Conservation (phyloP, 2,329 filamentous ascomycete species). For the Fusarium sp. region DNA sequence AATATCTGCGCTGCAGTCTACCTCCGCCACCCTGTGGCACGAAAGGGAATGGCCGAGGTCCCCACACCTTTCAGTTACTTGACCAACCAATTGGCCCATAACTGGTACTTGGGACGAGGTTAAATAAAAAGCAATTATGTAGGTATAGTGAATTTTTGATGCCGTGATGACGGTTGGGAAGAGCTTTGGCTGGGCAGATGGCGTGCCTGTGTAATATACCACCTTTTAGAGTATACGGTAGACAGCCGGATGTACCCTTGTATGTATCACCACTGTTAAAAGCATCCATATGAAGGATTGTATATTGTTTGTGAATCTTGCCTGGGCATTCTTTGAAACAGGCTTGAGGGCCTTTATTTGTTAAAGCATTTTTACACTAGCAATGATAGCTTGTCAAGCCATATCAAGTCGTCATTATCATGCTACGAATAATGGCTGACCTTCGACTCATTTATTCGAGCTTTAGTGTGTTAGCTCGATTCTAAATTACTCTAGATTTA, state of each 20-base stretch:
- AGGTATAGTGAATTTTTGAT: constrained; percentile 9
- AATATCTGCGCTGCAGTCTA: constrained; percentile 97
- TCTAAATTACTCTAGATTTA: neutral
- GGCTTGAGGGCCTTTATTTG: neutral
- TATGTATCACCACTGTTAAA: constrained; percentile 50
- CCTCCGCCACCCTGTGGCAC: constrained; percentile 90
- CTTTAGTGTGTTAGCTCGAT: neutral
- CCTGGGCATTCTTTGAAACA: neutral
- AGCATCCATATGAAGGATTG: constrained; percentile 25
- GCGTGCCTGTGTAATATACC: constrained; percentile 50
- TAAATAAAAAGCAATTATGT: constrained; percentile 55
- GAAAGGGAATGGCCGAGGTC: constrained; percentile 82
- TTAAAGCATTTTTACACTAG: neutral
- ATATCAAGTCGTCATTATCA: no score
- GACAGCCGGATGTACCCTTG: constrained; percentile 47
- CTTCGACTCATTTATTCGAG: neutral
- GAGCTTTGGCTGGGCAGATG: constrained; percentile 41
- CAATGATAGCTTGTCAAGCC: neutral
- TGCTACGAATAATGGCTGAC: neutral
- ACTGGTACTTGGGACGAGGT: constrained; percentile 90
- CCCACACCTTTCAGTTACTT: constrained; percentile 82
- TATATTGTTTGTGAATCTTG: neutral
- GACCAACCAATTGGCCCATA: constrained; percentile 85
- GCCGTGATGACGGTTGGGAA: constrained; percentile 27
- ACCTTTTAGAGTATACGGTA: constrained; percentile 50